Conservation (phyloP, 495 filamentous ascomycete genomes). For the Apodospora peruviana region DNA sequence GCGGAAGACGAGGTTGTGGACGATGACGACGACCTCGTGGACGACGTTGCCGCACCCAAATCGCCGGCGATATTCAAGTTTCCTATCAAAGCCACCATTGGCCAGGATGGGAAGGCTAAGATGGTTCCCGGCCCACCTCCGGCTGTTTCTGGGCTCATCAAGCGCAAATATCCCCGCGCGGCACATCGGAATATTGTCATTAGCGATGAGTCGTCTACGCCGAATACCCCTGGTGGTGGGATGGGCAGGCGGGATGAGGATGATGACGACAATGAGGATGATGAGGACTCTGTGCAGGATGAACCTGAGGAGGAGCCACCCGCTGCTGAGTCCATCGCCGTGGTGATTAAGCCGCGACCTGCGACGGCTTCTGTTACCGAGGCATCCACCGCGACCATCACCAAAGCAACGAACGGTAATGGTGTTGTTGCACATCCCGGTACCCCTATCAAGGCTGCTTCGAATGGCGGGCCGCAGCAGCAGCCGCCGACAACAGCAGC, state of each 20-base stretch:
- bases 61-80: slow-evolving; percentile 63
- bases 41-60: slow-evolving; percentile 13
- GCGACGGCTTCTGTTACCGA: background rate
- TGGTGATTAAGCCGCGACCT: slow-evolving; percentile 11
- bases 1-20: slow-evolving; percentile 52
- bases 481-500: slow-evolving; percentile 29
- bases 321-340: slow-evolving; percentile 23
- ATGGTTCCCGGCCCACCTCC: slow-evolving; percentile 20
- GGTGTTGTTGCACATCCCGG: background rate
- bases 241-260: background rate
- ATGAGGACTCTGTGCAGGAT: slow-evolving; percentile 6
- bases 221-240: background rate
- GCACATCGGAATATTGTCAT: slow-evolving; percentile 24
- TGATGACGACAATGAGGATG: slow-evolving; percentile 1
- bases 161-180: slow-evolving; percentile 14
- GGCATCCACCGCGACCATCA: background rate
- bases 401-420: background rate
- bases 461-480: slow-evolving; percentile 11
- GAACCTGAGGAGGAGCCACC: slow-evolving; percentile 18
- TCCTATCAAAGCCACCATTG: slow-evolving; percentile 29
- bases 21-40: slow-evolving; percentile 47
- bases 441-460: slow-evolving; percentile 12
- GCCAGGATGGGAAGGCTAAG: slow-evolving; percentile 23
- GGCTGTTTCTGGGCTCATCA: slow-evolving; percentile 2
- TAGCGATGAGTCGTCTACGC: slow-evolving; percentile 18